A percentile compares a stretch with the other conserved stretches of the same genome.
These are phyloP conservation scores for Solanum arcanum DNA, from an alignment of 257 asterid species.

Conservation along the genomic window DNA sequence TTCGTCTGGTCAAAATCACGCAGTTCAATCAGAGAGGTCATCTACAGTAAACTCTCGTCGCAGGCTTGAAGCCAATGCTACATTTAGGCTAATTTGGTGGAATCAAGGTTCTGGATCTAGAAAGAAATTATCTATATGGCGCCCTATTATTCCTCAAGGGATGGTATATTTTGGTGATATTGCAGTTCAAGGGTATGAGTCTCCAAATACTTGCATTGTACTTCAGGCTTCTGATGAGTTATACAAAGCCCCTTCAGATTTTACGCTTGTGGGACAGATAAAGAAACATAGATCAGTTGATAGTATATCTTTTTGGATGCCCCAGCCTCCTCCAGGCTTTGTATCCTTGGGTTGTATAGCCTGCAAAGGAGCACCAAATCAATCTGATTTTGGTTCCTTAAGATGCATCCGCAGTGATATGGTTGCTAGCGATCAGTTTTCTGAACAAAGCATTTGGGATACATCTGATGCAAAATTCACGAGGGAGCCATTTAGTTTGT, in stretches of 20 bases:
- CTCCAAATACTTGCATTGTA: conserved; percentile 77
- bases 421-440: conserved; percentile 68
- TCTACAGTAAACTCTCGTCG: conserved; percentile 55
- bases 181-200: conserved; percentile 87
- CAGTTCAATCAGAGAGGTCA: conserved; percentile 46
- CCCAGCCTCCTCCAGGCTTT: conserved; percentile 97
- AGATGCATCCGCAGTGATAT: conserved; percentile 88
- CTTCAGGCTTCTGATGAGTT: conserved; percentile 65
- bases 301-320: conserved; percentile 78
- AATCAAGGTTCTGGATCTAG: conserved; percentile 92
- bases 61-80: conserved; percentile 75
- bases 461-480: conserved; percentile 55
- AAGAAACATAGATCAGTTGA: conserved; percentile 65
- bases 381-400: conserved; percentile 62
- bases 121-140: conserved; percentile 88
- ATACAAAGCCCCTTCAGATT: conserved; percentile 64
- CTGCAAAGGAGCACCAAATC: conserved; percentile 67
- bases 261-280: conserved; percentile 63
- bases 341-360: conserved; percentile 85
- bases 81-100: conserved; percentile 87
- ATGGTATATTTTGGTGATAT: conserved; percentile 89
- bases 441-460: conserved; percentile 86
- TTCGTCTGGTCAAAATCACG: conserved; percentile 34
- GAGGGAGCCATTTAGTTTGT: conserved; percentile 67
- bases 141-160: conserved; percentile 82